Base-by-base conservation (phyloP, 2,329 filamentous ascomycete genomes). In the Colletotrichum sp. region DNA sequence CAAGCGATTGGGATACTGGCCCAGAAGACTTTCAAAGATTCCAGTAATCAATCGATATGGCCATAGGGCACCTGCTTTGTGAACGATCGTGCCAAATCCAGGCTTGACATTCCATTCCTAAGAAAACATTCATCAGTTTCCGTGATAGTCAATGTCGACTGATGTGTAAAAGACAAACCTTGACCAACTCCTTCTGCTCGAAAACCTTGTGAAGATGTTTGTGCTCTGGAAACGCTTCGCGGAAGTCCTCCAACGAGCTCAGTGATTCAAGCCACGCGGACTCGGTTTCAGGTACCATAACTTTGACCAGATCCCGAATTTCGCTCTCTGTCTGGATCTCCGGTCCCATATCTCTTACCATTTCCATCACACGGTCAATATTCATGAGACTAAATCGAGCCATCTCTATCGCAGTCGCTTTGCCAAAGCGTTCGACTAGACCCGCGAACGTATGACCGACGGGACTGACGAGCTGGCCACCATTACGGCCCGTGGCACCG, bases 131-230 rank as follows among this genome's bases (percentile, higher is more conserved):
- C 18, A 48, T 48, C 38, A 48, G 38, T 48, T 0, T 48, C 18
- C 5, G 0, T 48, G 18, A n/a, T 48, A 3, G 18, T 12, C 0
- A 48, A n/a, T 4, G 4, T n/a, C 8, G 38, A 48, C 6, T n/a
- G 18, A 3, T 18, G 38, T 48, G 18, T 48, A 12, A 0, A 21
- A 48, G 18, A 48, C 38, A 12, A 48, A 48, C 38, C 38, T 48
- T 48, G 18, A 0, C 18, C 18, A 48, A 48, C 9, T 48, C 38
- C 18, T 48, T 21, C 38, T 48, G 38, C 9, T 48, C 38, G 2
- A 48, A 48, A n/a, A 48, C 38, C 38, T 48, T 48, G 9, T 48
- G 38, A 48, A 48, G 38, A 48, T 12, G 0, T 21, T 7, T 48
- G 9, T 21, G 18, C 18, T 48, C 38, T 48, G 38, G 38, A n/a